A percentile compares a stretch with the other conserved stretches of the same genome.
Evolutionary conservation across 768 basidiomycete genomes (phyloP).

Genomic region (Trichaptum fuscoviolaceum): DNA sequence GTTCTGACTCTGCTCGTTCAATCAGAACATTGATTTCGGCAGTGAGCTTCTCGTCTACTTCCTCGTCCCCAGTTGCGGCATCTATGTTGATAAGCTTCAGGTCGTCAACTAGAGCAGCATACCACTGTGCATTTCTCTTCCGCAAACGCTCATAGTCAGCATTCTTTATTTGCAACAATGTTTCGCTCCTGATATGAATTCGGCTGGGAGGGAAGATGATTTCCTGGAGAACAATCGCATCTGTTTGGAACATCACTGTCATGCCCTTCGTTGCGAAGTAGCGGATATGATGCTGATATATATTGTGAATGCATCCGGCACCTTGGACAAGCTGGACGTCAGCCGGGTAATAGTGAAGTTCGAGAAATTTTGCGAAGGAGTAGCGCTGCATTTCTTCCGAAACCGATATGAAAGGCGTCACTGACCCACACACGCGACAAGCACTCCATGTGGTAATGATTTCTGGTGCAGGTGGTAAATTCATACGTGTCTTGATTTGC

Average conservation of each 20-base stretch:
- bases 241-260: constrained; percentile 85
- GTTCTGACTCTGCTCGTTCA: constrained; percentile 67
- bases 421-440: constrained; percentile 72
- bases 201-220: constrained; percentile 85
- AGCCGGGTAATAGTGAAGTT: constrained; percentile 92
- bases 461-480: constrained; percentile 53
- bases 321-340: constrained; percentile 81
- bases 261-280: constrained; percentile 83
- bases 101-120: constrained; percentile 68
- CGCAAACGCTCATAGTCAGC: constrained; percentile 78
- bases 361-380: constrained; percentile 94
- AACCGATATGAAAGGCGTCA: constrained; percentile 83
- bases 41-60: constrained; percentile 57
- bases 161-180: constrained; percentile 87
- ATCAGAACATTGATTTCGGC: constrained; percentile 64
- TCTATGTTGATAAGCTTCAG: constrained; percentile 73
- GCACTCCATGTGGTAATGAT: constrained; percentile 88
- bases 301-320: constrained; percentile 90
- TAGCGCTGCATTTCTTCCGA: constrained; percentile 91
- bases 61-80: constrained; percentile 73
- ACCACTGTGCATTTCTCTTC: constrained; percentile 68
- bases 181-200: constrained; percentile 81
- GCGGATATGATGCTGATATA: constrained; percentile 87
- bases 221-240: constrained; percentile 78
- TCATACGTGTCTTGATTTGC: constrained; percentile 56